phyloP scores from a whole-genome alignment of 345 rosid species.

The Brassica rapa region DNA sequence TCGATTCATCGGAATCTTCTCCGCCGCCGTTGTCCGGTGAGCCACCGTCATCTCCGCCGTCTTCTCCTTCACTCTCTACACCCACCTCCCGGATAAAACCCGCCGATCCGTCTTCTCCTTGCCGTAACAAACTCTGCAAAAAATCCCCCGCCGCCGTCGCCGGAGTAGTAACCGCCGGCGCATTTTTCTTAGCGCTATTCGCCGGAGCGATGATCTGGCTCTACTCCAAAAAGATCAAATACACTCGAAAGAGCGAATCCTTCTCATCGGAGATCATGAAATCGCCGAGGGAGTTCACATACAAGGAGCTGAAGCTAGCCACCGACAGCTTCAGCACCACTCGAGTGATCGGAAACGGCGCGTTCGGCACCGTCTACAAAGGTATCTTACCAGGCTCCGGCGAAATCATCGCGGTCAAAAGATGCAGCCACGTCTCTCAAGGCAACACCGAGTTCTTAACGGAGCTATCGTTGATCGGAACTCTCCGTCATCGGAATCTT shows the following conservation, averaged over 20 bases:
- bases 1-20: slow-evolving; percentile 37
- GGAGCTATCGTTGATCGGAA: slow-evolving; percentile 80
- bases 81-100: slow-evolving; percentile 43
- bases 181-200: slow-evolving; percentile 74
- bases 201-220: slow-evolving; percentile 78
- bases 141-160: slow-evolving; percentile 92
- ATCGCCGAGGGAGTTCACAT: slow-evolving; percentile 88
- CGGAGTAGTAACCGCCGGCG: slow-evolving; percentile 92
- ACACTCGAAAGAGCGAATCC: slow-evolving; percentile 55
- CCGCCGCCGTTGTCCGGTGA: slow-evolving; percentile 71
- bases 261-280: slow-evolving; percentile 75
- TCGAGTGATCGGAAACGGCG: slow-evolving; percentile 86
- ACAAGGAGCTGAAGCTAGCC: slow-evolving; percentile 81
- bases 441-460: slow-evolving; percentile 88
- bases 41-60: slow-evolving; percentile 59
- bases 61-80: slow-evolving; percentile 47
- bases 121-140: slow-evolving; percentile 83
- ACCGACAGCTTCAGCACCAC: slow-evolving; percentile 70
- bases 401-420: slow-evolving; percentile 81
- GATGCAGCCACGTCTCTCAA: slow-evolving; percentile 85
- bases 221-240: slow-evolving; percentile 61
- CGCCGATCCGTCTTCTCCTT: slow-evolving; percentile 51
- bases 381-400: slow-evolving; percentile 71
- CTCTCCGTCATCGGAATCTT: slow-evolving; percentile 87
- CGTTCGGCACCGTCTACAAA: slow-evolving; percentile 89